Evolutionary conservation across 2,329 filamentous ascomycete species (phyloP).

Genomic region (Orbilia brochopaga): DNA sequence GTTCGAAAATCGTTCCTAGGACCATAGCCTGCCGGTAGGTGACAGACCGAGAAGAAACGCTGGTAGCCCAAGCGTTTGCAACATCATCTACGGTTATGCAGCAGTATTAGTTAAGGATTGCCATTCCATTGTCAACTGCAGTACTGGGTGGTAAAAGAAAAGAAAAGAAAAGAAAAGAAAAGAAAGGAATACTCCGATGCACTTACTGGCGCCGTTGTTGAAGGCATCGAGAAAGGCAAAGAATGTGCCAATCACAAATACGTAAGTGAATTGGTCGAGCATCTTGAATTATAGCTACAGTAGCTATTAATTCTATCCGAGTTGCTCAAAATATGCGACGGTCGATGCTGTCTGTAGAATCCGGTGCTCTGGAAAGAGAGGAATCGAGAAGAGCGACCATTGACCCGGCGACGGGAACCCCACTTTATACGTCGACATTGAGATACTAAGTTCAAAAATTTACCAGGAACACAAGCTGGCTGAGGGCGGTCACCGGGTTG

Average conservation of each 20-base stretch:
- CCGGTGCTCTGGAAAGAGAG: conserved; percentile 12
- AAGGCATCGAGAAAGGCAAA: conserved; percentile 78
- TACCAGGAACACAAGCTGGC: too few species aligned
- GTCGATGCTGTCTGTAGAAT: conserved; percentile 4
- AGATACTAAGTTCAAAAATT: too few species aligned
- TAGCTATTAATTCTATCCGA: too few species aligned
- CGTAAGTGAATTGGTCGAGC: conserved; percentile 71
- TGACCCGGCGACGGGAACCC: conserved; percentile 10
- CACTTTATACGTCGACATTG: conserved; percentile 28
- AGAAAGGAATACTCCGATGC: conserved; percentile 10
- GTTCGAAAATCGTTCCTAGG: conserved; percentile 70
- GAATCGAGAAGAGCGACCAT: conserved; percentile 5
- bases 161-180: background rate
- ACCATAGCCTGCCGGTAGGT: conserved; percentile 73
- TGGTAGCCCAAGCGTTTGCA: conserved; percentile 81
- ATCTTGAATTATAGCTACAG: conserved; percentile 60
- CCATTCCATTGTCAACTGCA: too few species aligned
- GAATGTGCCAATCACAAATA: conserved; percentile 76
- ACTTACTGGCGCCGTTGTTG: conserved; percentile 79
- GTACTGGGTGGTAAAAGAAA: too few species aligned
- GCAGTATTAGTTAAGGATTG: too few species aligned
- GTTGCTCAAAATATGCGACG: conserved; percentile 13
- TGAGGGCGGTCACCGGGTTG: too few species aligned
- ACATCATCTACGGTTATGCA: conserved; percentile 67
- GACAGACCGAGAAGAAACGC: conserved; percentile 78